A percentile compares a stretch with the other conserved stretches of the same genome.
Evolutionary conservation across 768 basidiomycete genomes (phyloP).

Genomic region (Hypsizygus marmoreus): DNA sequence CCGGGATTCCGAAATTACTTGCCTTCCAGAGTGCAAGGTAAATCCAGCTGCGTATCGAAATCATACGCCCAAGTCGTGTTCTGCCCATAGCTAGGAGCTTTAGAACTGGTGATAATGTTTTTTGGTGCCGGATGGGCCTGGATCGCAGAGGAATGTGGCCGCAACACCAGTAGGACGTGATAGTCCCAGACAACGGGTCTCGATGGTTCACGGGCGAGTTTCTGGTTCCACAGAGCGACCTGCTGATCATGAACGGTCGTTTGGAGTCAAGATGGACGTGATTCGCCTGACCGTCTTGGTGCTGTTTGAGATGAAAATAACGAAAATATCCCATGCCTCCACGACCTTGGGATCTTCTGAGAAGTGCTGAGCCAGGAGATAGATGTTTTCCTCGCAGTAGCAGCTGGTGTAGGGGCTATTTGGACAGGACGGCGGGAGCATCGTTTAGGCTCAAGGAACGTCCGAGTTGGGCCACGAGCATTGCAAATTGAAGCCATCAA

Average conservation of each 20-base stretch:
- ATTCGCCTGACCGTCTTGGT: constrained; percentile 60
- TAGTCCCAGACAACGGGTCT: constrained; percentile 71
- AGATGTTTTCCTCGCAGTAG: constrained; percentile 79
- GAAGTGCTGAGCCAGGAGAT: constrained; percentile 54
- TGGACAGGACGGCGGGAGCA: constrained; percentile 36
- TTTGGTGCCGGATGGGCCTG: not conserved
- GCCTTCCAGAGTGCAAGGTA: constrained; percentile 58
- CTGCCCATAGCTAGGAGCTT: not conserved
- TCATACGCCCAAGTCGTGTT: constrained; percentile 62
- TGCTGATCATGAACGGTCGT: too few species aligned
- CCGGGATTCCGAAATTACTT: constrained; percentile 13
- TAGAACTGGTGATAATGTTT: too few species aligned
- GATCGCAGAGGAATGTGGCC: constrained; percentile 25
- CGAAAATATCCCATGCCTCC: constrained; percentile 50
- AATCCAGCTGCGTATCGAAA: constrained; percentile 54
- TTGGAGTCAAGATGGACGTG: too few species aligned
- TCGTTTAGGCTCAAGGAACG: not conserved
- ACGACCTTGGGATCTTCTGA: constrained; percentile 24
- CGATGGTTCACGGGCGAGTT: constrained; percentile 34
- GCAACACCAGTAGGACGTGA: constrained; percentile 64
- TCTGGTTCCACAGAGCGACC: constrained; percentile 71
- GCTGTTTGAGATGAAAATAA: constrained; percentile 68
- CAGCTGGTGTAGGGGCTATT: constrained; percentile 53
- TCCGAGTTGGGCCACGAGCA: too few species aligned
- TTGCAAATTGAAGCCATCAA: too few species aligned